Conservation (phyloP, 2,329 filamentous ascomycete species). For the Phialophora chinensis region DNA sequence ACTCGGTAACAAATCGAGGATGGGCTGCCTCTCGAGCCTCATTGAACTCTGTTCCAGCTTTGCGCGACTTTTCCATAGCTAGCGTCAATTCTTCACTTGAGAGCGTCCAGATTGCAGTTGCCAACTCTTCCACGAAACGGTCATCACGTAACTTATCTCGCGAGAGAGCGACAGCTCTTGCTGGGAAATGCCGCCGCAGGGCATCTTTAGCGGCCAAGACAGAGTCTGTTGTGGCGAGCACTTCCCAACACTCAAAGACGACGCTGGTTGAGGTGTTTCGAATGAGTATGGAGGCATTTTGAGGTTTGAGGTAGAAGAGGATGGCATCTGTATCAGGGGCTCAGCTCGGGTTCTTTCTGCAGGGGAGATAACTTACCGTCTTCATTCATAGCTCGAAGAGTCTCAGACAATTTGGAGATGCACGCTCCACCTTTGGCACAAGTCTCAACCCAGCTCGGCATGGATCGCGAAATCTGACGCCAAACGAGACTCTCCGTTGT, state of each 20-base stretch:
- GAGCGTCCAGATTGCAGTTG: slow-evolving; percentile 46
- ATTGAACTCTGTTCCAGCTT: slow-evolving; percentile 45
- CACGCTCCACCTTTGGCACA: slow-evolving; percentile 30
- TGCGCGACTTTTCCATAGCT: slow-evolving; percentile 47
- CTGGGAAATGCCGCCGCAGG: slow-evolving; percentile 55
- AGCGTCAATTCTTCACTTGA: slow-evolving; percentile 45
- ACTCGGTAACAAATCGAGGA: slow-evolving; percentile 60
- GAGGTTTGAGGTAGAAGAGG: slow-evolving; percentile 51
- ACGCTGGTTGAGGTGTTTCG: slow-evolving; percentile 37
- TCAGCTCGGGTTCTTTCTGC: background rate
- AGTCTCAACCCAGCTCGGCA: slow-evolving; percentile 20
- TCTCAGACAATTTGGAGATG: background rate
- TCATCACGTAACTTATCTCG: slow-evolving; percentile 37
- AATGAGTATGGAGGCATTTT: slow-evolving; percentile 57
- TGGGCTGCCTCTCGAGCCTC: slow-evolving; percentile 58
- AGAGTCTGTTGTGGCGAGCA: slow-evolving; percentile 49
- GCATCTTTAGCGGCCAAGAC: slow-evolving; percentile 49
- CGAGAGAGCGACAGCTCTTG: slow-evolving; percentile 45
- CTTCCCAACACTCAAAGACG: slow-evolving; percentile 55
- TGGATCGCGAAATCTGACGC: slow-evolving; percentile 10
- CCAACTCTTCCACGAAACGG: slow-evolving; percentile 42
- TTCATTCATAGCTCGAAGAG: slow-evolving; percentile 15
- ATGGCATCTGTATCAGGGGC: slow-evolving; percentile 41
- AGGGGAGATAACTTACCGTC: slow-evolving; percentile 9
- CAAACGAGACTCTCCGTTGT: slow-evolving; percentile 16